Evolutionary conservation across 2,329 filamentous ascomycete genomes (phyloP).

Genomic region (Allantophomopsis cytisporea): DNA sequence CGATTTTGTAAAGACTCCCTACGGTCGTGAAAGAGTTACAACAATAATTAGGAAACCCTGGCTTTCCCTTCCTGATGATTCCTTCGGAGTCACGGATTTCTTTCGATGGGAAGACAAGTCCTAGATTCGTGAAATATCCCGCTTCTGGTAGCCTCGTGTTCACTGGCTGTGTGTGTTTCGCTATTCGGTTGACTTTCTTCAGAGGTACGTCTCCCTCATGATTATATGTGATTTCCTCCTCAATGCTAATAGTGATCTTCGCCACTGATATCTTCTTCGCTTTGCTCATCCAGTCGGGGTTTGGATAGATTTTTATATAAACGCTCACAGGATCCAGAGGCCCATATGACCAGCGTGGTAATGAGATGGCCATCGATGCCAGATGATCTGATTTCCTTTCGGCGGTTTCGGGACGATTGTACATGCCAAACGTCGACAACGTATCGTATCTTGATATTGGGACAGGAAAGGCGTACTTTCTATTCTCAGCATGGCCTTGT

Average conservation of each 20-base stretch:
- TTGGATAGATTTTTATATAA: conserved; percentile 87
- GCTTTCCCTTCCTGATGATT: conserved; percentile 70
- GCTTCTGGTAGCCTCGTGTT: conserved; percentile 78
- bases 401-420: conserved; percentile 86
- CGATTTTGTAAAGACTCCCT: conserved; percentile 92
- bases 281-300: conserved; percentile 82
- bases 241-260: conserved; percentile 85
- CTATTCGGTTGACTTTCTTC: conserved; percentile 76
- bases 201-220: conserved; percentile 93
- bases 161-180: conserved; percentile 70
- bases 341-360: conserved; percentile 93
- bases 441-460: conserved; percentile 92
- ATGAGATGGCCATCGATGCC: conserved; percentile 79
- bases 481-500: conserved; percentile 75
- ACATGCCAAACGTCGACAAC: conserved; percentile 97
- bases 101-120: conserved; percentile 79
- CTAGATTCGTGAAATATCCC: conserved; percentile 86
- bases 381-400: conserved; percentile 80
- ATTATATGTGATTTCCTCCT: conserved; percentile 98
- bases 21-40: conserved; percentile 88
- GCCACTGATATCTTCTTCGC: conserved; percentile 86
- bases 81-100: conserved; percentile 80
- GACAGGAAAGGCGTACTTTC: conserved; percentile 83
- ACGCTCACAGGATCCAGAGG: conserved; percentile 91
- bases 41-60: conserved; percentile 79